These are phyloP conservation scores for Xylaria intraflava DNA, from an alignment of 495 filamentous ascomycete species.

Conservation along the genomic window DNA sequence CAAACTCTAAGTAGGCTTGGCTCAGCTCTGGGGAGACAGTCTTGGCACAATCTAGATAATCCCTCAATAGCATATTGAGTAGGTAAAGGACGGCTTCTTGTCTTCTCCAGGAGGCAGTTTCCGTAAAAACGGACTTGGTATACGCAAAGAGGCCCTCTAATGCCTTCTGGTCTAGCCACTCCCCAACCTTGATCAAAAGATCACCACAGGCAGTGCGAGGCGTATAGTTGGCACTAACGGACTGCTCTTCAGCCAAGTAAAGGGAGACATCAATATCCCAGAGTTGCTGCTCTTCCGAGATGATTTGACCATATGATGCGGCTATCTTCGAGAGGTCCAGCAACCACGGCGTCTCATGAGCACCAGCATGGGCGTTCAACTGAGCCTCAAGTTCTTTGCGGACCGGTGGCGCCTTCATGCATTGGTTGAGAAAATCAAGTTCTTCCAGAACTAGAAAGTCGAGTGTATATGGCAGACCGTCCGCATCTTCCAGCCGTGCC, in stretches of 20 bases:
- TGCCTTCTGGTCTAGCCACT: constrained; percentile 68
- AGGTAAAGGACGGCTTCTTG: constrained; percentile 79
- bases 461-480: constrained; percentile 89
- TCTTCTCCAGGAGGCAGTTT: constrained; percentile 50
- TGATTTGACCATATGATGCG: constrained; percentile 85
- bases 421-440: constrained; percentile 84
- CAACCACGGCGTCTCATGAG: constrained; percentile 62
- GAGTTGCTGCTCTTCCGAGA: constrained; percentile 82
- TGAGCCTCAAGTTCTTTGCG: constrained; percentile 76
- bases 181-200: constrained; percentile 83
- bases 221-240: constrained; percentile 94
- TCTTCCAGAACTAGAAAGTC: constrained; percentile 91
- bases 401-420: constrained; percentile 74
- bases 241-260: constrained; percentile 90
- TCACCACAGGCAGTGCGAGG: constrained; percentile 87
- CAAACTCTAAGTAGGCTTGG: constrained; percentile 64
- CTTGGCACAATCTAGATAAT: constrained; percentile 70
- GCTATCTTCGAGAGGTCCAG: constrained; percentile 74
- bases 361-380: constrained; percentile 49
- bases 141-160: constrained; percentile 68
- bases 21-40: constrained; percentile 58
- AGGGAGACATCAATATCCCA: constrained; percentile 97
- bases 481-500: constrained; percentile 80
- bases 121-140: constrained; percentile 60
- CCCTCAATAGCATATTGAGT: constrained; percentile 70